Percentiles rank a stretch among this genome's conserved stretches.
Conservation (phyloP, 2,329 filamentous ascomycete genomes). For the Dothistroma pini region DNA sequence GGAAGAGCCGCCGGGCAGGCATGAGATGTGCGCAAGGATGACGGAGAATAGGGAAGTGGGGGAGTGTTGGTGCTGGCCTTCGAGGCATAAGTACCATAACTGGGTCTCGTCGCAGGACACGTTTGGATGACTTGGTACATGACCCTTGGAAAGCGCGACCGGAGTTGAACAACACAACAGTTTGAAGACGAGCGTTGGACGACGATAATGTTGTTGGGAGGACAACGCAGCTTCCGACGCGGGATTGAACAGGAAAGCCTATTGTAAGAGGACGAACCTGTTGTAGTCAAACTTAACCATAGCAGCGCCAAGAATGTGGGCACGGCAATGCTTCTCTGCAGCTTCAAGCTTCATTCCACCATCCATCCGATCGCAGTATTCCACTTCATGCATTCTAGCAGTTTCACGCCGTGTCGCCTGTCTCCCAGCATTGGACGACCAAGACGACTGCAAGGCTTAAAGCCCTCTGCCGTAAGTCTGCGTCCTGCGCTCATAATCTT, state of each 20-base stretch:
- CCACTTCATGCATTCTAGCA: not conserved
- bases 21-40: not conserved
- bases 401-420: no score
- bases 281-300: not conserved
- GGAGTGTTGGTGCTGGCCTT: conserved; percentile 2
- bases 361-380: not conserved
- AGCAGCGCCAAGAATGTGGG: not conserved
- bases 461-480: no score
- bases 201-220: not conserved
- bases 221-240: no score
- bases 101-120: not conserved
- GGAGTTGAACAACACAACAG: not conserved
- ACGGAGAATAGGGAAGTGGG: not conserved
- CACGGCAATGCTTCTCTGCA: not conserved
- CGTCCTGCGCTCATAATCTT: no score
- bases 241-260: no score
- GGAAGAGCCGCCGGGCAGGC: not conserved
- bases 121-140: not conserved
- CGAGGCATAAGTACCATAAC: conserved; percentile 1
- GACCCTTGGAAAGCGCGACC: not conserved
- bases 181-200: not conserved
- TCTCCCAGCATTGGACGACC: no score
- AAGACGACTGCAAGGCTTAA: no score
- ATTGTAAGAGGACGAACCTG: not conserved
- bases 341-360: not conserved